Base-by-base conservation (phyloP, 2,329 filamentous ascomycete genomes). In the Fusarium concolor region DNA sequence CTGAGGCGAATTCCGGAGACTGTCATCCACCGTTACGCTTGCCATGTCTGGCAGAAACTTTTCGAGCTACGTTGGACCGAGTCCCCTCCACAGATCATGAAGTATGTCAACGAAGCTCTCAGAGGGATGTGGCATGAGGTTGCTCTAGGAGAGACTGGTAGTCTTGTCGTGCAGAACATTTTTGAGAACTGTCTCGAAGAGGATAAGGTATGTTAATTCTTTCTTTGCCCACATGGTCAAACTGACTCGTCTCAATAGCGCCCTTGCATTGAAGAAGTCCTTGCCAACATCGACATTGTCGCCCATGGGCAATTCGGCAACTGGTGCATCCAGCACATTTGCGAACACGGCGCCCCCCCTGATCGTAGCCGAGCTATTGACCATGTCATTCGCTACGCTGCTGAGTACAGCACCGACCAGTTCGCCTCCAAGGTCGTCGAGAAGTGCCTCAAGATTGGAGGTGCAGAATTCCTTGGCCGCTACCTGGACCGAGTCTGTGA, bases 291-390 rank as follows among this genome's bases (percentile, higher is more conserved):
- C 73, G 94, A 99, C 80, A 92, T 97, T 65, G 94, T 99, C 75
- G 92, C 96, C 61, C 95, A 97, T 78, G 96, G 96, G 26, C 96
- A 99, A 78, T 99, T 99, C 77, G 96, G 96, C 56, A 99, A 99
- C 79, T 99, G 96, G 96, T 99, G 96, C 82, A 98, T 99, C 75
- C 96, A 99, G 81, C 96, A 99, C 80, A 94, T 99, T 74, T 99
- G 96, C 80, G 96, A 99, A 79, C 96, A 99, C 77, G 95, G 96
- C 50, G 91, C 91, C 58, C 92, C 94, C 31, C 90, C 91, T 39
- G 96, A 99, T 79, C 94, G 95, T 74, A 95, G 91, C 80, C 91
- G 94, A 71, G 96, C 96, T 43, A 91, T 97, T 75, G 95, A 99
- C 72, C 95, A 98, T 79, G 95, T 99, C 75, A 91, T 99, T 71